Evolutionary conservation across 441 rosid genomes (phyloP).

Genomic region (Mallotus japonicus): DNA sequence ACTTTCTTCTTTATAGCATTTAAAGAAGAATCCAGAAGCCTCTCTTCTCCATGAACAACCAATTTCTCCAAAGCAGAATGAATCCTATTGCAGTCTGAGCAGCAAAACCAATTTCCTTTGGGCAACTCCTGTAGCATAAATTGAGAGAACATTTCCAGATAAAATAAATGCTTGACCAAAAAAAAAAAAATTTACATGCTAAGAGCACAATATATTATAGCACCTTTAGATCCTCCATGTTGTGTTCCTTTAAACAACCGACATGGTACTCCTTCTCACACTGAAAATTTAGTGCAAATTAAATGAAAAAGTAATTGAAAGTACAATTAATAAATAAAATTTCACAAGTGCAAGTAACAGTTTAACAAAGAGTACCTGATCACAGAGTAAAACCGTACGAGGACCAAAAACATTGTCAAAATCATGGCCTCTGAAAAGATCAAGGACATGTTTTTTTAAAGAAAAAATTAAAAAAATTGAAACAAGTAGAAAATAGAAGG

Average conservation of each 20-base stretch:
- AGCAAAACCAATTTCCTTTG: constrained; percentile 84
- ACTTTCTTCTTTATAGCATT: constrained; percentile 46
- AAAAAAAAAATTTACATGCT: background rate
- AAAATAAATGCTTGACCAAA: constrained; percentile 7
- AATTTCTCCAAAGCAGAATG: constrained; percentile 53
- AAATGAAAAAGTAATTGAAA: constrained; percentile 13
- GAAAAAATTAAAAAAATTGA: background rate
- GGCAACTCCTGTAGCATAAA: constrained; percentile 71
- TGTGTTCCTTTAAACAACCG: constrained; percentile 82
- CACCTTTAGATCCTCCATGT: constrained; percentile 82
- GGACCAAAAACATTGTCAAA: constrained; percentile 68
- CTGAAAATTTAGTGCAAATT: constrained; percentile 36
- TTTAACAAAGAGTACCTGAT: constrained; percentile 56
- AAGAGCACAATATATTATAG: constrained; percentile 17
- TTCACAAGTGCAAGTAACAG: constrained; percentile 12
- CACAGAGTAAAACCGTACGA: constrained; percentile 82
- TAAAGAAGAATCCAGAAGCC: constrained; percentile 56
- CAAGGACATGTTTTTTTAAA: constrained; percentile 10
- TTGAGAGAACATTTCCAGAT: constrained; percentile 17
- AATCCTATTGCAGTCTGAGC: constrained; percentile 52
- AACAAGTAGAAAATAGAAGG: background rate
- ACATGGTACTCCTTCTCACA: constrained; percentile 96
- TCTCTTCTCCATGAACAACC: constrained; percentile 67
- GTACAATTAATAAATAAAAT: constrained; percentile 15
- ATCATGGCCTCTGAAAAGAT: constrained; percentile 60